Evolutionary conservation across 2,329 filamentous ascomycete genomes (phyloP), one percentile per base, ranked within the genome.

Genomic region (Chaetomium sp.): DNA sequence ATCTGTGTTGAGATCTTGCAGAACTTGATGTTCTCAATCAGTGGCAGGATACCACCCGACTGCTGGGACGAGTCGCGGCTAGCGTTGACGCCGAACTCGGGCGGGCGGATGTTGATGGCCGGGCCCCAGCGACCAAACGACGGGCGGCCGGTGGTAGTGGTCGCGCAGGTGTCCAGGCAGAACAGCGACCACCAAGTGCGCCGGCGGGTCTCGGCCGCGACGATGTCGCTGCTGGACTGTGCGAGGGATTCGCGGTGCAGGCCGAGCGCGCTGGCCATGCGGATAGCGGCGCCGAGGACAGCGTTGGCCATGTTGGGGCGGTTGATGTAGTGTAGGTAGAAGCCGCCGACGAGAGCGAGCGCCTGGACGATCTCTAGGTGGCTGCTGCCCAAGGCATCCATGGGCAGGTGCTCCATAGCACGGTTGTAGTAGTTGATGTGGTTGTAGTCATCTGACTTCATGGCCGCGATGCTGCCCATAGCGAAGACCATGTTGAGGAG

Each of bases 291-390:
- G 14, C 87, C 87, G 65, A 87, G 80, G 8, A 90, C 76, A 32
- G 85, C 82, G 66, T 88, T 88, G 12, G 86, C 87, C 74, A 89
- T 86, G 65, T 89, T 89, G 1, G 87, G 87, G 19, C 86, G 79
- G 70, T 89, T 89, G 63, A 87, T 82, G 65, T 90, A 90, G 69
- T 90, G 87, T 54, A 89, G 79, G 67, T 91, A 91, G 71, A 84
- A 88, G 34, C 87, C 87, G 42, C 86, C 86, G 63, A 89, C 82
- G 33, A 91, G 76, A 2, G 82, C 82, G 12, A 90, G 70, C 1
- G 87, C 84, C 66, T 91, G 87, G 2, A 90, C 77, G 0, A 82
- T 86, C 68, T 90, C 86, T n/a, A 90, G 74, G 62, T 86, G 83
- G 45, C 85, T 84, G 62, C 83, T 86, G 2, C 85, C 85, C 52